Evolutionary conservation across 345 rosid genomes (phyloP), one percentile per base, ranked within the genome.

Genomic region (Chamaenerion angustifolium): DNA sequence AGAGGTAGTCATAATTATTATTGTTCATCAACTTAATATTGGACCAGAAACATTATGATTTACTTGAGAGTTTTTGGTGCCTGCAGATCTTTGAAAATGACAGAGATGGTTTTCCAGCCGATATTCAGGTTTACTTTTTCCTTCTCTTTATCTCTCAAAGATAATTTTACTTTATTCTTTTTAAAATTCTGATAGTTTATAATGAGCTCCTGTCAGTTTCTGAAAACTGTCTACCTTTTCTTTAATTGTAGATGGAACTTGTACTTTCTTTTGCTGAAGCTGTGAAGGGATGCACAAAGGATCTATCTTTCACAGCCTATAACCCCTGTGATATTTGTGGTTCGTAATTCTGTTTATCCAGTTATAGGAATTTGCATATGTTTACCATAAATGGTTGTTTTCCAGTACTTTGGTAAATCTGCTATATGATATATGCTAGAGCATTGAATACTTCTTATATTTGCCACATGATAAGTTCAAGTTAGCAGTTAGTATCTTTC

Each of bases 301-400:
- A 73, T 65, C 66, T 83, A 49, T 60, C 79, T 56, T 77, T 89
- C 73, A 75, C 81, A 63, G 82, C 95, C 47, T 77, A 59, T 68
- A 78, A 85, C 52, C 82, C 78, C 13, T 89, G 97, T 57, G 86
- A 83, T 77, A 72, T 77, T 40, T 89, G 97, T 42, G 71, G 97
- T 85, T 56, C 69, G 97, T 27, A 12, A 43, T 17, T 41, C 47
- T 42, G n/a, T 27, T 18, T 42, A 17, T 21, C 10, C 10, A 31
- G 7, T 31, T 31, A 31, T 31, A 31, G 37, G 37, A 31, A 31
- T 31, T 31, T 31, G 37, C 37, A 5, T 31, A 31, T 4, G 37
- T 31, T 31, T 7, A 8, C 37, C 37, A 5, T 31, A 7, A 31
- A 7, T 31, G 37, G 10, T 7, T 7, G 8, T 31, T 31, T 31